These are phyloP conservation scores for Strobilomyces confusus DNA, from an alignment of 768 basidiomycete genomes.

Conservation along the genomic window DNA sequence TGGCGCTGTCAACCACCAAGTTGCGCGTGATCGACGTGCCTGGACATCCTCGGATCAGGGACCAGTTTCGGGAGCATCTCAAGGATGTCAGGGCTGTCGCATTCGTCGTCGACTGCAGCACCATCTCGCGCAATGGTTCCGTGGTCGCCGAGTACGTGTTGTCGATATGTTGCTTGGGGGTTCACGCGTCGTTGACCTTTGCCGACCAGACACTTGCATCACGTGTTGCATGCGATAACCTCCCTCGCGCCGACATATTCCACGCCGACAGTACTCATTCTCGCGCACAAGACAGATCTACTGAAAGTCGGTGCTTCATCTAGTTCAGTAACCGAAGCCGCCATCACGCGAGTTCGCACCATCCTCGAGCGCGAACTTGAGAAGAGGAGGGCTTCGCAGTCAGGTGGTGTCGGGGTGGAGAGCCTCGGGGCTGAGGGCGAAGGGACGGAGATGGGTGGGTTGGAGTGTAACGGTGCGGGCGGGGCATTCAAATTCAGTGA, in stretches of 20 bases:
- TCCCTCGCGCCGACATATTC: conserved; percentile 69
- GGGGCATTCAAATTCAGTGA: conserved; percentile 67
- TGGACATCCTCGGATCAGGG: conserved; percentile 78
- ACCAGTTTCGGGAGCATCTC: conserved; percentile 67
- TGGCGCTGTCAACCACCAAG: conserved; percentile 42
- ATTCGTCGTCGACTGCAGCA: conserved; percentile 80
- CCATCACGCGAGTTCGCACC: conserved; percentile 65
- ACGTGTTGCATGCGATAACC: conserved; percentile 62
- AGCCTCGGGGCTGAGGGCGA: conserved; percentile 69
- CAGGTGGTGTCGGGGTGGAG: conserved; percentile 66
- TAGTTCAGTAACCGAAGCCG: conserved; percentile 41
- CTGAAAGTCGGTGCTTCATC: conserved; percentile 45
- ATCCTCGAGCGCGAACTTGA: conserved; percentile 84
- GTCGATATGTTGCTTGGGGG: background rate
- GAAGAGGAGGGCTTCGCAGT: conserved; percentile 63
- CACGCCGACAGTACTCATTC: conserved; percentile 57
- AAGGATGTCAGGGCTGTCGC: conserved; percentile 58
- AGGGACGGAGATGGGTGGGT: conserved; percentile 61
- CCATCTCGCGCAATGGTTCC: conserved; percentile 69
- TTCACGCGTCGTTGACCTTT: conserved; percentile 1
- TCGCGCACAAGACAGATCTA: conserved; percentile 77
- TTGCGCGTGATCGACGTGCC: conserved; percentile 70
- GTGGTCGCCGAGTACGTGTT: conserved; percentile 73
- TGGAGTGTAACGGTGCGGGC: conserved; percentile 60
- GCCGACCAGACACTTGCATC: conserved; percentile 61